Conservation (phyloP, 495 filamentous ascomycete species). For the Terfezia claveryi region DNA sequence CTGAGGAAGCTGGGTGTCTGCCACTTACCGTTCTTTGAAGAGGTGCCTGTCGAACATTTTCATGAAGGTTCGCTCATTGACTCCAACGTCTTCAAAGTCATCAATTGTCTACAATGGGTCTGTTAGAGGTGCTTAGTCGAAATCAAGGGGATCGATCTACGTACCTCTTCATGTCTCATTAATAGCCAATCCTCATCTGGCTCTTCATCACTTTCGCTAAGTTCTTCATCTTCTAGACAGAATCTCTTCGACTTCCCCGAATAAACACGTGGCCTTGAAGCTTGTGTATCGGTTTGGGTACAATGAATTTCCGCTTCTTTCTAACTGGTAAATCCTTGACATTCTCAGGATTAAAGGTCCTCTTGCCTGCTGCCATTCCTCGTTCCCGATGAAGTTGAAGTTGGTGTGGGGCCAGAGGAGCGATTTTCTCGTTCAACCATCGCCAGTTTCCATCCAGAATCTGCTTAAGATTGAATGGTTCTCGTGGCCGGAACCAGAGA, state of each 20-base stretch:
- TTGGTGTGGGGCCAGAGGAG: conserved; percentile 1
- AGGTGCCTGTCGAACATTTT: conserved; percentile 18
- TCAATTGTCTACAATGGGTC: conserved; percentile 10
- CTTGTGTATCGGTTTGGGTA: conserved; percentile 11
- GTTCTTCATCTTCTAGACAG: conserved; percentile 10
- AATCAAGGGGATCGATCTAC: neutral
- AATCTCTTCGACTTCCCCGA: conserved; percentile 15
- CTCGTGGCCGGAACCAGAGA: conserved; percentile 13
- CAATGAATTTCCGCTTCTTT: conserved; percentile 8
- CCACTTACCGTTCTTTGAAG: conserved; percentile 13
- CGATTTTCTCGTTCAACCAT: conserved; percentile 16
- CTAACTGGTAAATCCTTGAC: conserved; percentile 6
- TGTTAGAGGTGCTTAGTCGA: neutral
- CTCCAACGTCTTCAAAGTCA: conserved; percentile 17
- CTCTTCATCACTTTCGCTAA: conserved; percentile 20
- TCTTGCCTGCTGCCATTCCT: conserved; percentile 2
- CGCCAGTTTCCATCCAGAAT: conserved; percentile 15
- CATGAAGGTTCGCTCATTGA: conserved; percentile 14
- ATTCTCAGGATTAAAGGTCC: conserved; percentile 9
- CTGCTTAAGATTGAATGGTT: conserved; percentile 6
- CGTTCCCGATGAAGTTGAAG: conserved; percentile 4
- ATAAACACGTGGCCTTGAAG: conserved; percentile 12
- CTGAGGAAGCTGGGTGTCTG: neutral
- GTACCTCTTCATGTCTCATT: conserved; percentile 18
- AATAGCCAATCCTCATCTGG: conserved; percentile 17